Conservation (phyloP, 768 basidiomycete species). For the Phlebiopsis gigantea region DNA sequence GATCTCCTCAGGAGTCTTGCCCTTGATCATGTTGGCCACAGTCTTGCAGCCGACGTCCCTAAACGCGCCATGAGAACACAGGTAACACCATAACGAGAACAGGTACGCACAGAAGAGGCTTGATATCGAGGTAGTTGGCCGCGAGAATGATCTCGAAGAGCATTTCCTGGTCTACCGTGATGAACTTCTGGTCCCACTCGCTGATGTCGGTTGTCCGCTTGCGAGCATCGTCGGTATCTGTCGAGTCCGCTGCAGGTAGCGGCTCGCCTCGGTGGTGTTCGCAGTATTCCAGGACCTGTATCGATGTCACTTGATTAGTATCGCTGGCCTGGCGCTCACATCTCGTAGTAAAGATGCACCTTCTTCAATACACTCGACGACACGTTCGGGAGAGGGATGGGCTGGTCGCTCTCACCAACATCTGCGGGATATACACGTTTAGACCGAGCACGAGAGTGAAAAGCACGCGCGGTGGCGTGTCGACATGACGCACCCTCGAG, state of each 20-base stretch:
- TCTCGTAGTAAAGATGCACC: slow-evolving; percentile 36
- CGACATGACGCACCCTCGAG: slow-evolving; percentile 69
- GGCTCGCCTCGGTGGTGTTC: slow-evolving; percentile 98
- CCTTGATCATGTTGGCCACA: slow-evolving; percentile 99
- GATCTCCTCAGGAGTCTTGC: slow-evolving; percentile 99
- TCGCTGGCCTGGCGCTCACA: slow-evolving; percentile 1
- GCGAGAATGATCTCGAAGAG: slow-evolving; percentile 99
- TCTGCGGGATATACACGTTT: slow-evolving; percentile 40
- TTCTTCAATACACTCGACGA: slow-evolving; percentile 91
- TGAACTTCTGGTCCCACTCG: slow-evolving; percentile 99
- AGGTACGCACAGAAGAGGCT: slow-evolving; percentile 81
- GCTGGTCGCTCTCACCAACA: slow-evolving; percentile 90
- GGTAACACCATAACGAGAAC: slow-evolving; percentile 3
- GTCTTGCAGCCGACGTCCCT: slow-evolving; percentile 99
- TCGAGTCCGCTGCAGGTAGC: slow-evolving; percentile 79
- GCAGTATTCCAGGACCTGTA: slow-evolving; percentile 95
- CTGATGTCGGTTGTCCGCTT: slow-evolving; percentile 98
- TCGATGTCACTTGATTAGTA: slow-evolving; percentile 5
- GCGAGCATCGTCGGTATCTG: slow-evolving; percentile 86
- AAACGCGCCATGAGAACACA: not conserved
- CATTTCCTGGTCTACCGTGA: slow-evolving; percentile 99
- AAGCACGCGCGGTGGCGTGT: slow-evolving; percentile 4
- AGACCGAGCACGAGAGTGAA: not conserved
- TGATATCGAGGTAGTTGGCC: slow-evolving; percentile 99
- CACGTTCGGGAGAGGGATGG: slow-evolving; percentile 93